Percentiles rank a stretch among this genome's conserved stretches.
phyloP scores from a whole-genome alignment of 2,329 filamentous ascomycete species.

The Colletotrichum sp. region DNA sequence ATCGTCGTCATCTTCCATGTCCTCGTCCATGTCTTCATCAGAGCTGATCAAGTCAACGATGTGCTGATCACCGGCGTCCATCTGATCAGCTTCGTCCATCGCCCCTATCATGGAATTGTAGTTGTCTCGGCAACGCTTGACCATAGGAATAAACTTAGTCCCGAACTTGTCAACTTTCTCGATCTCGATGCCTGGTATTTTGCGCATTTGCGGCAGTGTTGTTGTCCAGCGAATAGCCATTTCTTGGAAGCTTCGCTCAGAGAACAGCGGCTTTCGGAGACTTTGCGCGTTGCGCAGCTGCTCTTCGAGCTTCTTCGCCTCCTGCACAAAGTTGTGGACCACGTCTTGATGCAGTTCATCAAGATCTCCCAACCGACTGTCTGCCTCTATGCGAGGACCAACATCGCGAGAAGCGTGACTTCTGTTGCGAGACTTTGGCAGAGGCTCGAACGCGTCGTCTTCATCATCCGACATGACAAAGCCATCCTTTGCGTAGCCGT shows the following conservation, averaged over 20 bases:
- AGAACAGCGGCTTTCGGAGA: constrained; percentile 67
- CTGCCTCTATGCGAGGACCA: constrained; percentile 64
- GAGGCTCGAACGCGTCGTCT: constrained; percentile 54
- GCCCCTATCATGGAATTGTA: constrained; percentile 58
- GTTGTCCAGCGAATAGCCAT: constrained; percentile 76
- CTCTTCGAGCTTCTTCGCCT: constrained; percentile 66
- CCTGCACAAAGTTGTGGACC: constrained; percentile 67
- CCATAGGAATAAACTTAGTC: constrained; percentile 61
- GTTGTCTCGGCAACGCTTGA: constrained; percentile 51
- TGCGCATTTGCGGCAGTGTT: constrained; percentile 64
- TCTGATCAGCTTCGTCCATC: constrained; percentile 13
- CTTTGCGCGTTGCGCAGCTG: constrained; percentile 64
- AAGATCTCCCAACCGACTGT: constrained; percentile 58
- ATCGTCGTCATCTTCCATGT: constrained; percentile 40
- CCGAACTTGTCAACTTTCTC: constrained; percentile 70
- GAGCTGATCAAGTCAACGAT: constrained; percentile 63
- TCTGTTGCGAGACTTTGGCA: constrained; percentile 32
- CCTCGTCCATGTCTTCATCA: constrained; percentile 37
- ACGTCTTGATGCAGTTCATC: constrained; percentile 66
- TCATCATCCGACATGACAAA: constrained; percentile 52
- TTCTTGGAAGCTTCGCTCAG: constrained; percentile 70
- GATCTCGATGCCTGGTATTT: constrained; percentile 66
- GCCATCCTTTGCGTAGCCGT: constrained; percentile 53
- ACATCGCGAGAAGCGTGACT: constrained; percentile 32
- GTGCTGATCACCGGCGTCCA: constrained; percentile 33